Conservation (phyloP, 257 asterid genomes). For the Lithospermum erythrorhizon region DNA sequence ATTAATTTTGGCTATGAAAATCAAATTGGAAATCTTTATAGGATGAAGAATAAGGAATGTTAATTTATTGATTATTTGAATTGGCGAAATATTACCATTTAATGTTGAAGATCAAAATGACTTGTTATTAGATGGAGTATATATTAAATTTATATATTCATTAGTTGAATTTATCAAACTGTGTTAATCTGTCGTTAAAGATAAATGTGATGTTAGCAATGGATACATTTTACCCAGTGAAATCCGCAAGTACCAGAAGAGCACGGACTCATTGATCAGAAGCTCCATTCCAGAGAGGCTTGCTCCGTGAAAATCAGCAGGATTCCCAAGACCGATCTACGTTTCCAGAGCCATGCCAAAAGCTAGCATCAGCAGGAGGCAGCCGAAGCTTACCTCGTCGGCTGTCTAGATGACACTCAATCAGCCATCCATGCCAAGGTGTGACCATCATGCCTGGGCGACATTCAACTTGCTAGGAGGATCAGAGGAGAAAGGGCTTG, state of each 20-base stretch:
- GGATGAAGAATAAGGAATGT: no score
- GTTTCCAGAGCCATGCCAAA: slow-evolving; percentile 26
- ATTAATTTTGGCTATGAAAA: no score
- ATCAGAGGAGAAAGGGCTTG: slow-evolving; percentile 25
- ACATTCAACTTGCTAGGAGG: slow-evolving; percentile 19
- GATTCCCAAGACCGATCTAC: slow-evolving; percentile 17
- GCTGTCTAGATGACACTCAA: slow-evolving; percentile 19
- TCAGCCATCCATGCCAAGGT: slow-evolving; percentile 21
- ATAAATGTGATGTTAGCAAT: no score
- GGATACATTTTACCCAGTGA: no score
- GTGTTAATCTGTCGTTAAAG: no score
- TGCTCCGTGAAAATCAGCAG: slow-evolving; percentile 19
- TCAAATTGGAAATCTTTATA: no score
- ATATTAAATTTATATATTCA: no score
- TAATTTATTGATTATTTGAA: no score
- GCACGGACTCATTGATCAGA: slow-evolving; percentile 19
- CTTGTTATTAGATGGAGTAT: no score
- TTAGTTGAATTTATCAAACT: no score
- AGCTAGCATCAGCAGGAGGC: slow-evolving; percentile 21
- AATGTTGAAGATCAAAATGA: no score
- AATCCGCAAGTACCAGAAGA: slow-evolving; percentile 25
- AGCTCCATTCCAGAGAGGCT: slow-evolving; percentile 23
- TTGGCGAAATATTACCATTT: no score
- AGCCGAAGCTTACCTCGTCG: slow-evolving; percentile 25
- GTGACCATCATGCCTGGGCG: slow-evolving; percentile 23